These are phyloP conservation scores for Leccinum boreale DNA, from an alignment of 768 basidiomycete species.

Conservation along the genomic window DNA sequence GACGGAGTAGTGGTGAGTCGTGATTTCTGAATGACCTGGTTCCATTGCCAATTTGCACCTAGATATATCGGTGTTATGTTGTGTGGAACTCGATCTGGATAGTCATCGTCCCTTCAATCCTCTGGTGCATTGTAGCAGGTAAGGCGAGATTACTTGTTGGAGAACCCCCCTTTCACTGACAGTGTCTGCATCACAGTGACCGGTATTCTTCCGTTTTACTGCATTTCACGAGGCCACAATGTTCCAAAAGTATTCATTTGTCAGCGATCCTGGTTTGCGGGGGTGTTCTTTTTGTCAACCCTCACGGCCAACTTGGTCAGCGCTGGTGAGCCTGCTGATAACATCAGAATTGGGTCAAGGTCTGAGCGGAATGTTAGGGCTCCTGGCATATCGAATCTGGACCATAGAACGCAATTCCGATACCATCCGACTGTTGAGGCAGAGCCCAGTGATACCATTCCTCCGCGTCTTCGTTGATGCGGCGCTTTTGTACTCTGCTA, in stretches of 20 bases:
- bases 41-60: neutral
- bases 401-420: neutral
- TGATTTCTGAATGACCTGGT: neutral
- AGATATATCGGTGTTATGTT: neutral
- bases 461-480: neutral
- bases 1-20: neutral
- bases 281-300: neutral
- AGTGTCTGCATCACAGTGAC: neutral
- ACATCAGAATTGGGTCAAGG: neutral
- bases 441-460: neutral
- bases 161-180: neutral
- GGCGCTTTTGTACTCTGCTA: neutral
- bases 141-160: neutral
- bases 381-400: neutral
- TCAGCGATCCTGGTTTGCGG: neutral
- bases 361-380: neutral
- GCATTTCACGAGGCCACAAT: neutral
- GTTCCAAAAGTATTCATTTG: neutral
- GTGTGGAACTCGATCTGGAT: neutral
- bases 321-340: neutral
- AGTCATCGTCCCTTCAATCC: neutral
- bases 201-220: neutral
- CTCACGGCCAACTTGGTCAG: neutral
- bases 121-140: neutral
- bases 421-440: neutral